Evolutionary conservation across 2,329 filamentous ascomycete genomes (phyloP).

Genomic region (Colletotrichum chlorophyti): DNA sequence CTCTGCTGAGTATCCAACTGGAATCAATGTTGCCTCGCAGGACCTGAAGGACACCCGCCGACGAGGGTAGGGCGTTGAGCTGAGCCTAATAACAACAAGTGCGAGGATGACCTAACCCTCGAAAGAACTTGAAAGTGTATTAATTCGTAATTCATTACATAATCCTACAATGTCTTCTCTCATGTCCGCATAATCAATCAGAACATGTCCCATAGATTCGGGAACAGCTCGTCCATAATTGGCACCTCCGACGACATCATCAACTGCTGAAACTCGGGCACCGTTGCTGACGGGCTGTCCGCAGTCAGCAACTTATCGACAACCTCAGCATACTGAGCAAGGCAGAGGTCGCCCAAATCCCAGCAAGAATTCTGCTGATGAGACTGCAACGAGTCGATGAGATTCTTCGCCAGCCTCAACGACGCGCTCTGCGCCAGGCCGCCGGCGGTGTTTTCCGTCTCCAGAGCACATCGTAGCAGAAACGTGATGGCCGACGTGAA

Average conservation of each 20-base stretch:
- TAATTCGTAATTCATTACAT: neutral
- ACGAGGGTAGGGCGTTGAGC: too few relatives aligned
- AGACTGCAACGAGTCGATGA: constrained; percentile 46
- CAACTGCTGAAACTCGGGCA: constrained; percentile 25
- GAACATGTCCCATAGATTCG: constrained; percentile 28
- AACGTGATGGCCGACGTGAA: constrained; percentile 57
- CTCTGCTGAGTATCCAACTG: too few relatives aligned
- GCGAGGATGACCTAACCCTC: too few relatives aligned
- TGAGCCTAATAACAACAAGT: too few relatives aligned
- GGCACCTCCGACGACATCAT: constrained; percentile 28
- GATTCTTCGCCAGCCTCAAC: constrained; percentile 48
- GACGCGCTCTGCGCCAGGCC: constrained; percentile 45
- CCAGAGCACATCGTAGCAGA: constrained; percentile 54
- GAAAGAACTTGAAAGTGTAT: too few relatives aligned
- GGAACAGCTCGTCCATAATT: constrained; percentile 24
- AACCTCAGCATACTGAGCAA: constrained; percentile 54
- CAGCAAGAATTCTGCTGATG: constrained; percentile 47
- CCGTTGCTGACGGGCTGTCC: constrained; percentile 20
- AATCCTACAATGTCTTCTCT: neutral
- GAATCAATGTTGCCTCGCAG: too few relatives aligned
- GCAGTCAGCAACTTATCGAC: constrained; percentile 50
- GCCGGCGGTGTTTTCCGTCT: constrained; percentile 45
- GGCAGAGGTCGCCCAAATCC: constrained; percentile 58
- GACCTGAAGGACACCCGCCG: too few relatives aligned
- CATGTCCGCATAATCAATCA: neutral